A percentile compares a stretch with the other conserved stretches of the same genome.
Conservation (phyloP, 345 rosid species). For the Sisymbrium altissimum region DNA sequence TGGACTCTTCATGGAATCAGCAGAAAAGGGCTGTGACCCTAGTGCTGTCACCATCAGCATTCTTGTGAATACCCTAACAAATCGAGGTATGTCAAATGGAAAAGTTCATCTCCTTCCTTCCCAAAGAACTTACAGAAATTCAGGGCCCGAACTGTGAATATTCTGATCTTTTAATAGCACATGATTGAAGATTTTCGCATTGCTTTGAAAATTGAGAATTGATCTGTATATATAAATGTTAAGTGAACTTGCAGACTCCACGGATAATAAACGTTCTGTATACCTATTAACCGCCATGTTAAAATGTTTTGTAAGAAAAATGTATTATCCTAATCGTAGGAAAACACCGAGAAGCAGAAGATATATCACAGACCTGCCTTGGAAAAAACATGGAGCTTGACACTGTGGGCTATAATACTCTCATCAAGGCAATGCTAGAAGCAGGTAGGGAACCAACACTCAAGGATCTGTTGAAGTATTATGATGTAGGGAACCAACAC, state of each 20-base stretch:
- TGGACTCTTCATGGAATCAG: constrained; percentile 52
- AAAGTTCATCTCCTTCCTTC: neutral
- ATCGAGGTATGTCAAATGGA: constrained; percentile 45
- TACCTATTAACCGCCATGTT: neutral
- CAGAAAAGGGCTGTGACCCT: constrained; percentile 37
- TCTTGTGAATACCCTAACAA: constrained; percentile 66
- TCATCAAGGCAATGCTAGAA: constrained; percentile 82
- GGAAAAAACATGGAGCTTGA: constrained; percentile 54
- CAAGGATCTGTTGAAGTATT: neutral
- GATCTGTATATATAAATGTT: neutral
- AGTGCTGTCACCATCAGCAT: constrained; percentile 63
- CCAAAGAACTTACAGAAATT: neutral
- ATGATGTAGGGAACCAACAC: constrained; percentile 11
- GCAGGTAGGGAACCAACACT: constrained; percentile 53
- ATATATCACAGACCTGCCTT: constrained; percentile 41
- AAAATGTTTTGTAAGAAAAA: neutral
- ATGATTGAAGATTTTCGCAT: neutral
- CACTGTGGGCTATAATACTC: constrained; percentile 73
- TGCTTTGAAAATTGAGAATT: neutral
- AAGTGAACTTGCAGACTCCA: neutral
- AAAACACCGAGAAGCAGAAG: constrained; percentile 65
- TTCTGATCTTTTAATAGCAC: neutral
- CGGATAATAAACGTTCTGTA: neutral
- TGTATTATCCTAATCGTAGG: constrained; percentile 42
- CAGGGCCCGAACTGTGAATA: neutral